Evolutionary conservation across 1,139 yeast genomes (phyloP).

Genomic region (Pichia inconspicua): DNA sequence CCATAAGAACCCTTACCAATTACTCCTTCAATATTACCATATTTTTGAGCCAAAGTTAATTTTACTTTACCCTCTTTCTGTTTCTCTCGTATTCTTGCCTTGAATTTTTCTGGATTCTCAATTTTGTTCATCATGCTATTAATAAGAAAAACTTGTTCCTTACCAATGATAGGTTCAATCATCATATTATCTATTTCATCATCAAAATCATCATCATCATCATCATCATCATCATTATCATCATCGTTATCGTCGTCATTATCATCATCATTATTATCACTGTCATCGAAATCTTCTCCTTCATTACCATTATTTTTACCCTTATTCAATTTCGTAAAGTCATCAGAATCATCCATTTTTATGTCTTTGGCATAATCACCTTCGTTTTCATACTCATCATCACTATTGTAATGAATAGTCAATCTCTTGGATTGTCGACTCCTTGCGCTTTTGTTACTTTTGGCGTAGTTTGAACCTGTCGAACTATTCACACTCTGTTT

Average conservation of each 20-base stretch:
- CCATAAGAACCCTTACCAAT: slow-evolving; percentile 71
- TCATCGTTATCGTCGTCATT: slow-evolving; percentile 19
- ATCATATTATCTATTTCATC: slow-evolving; percentile 32
- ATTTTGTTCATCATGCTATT: slow-evolving; percentile 41
- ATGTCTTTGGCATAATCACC: slow-evolving; percentile 18
- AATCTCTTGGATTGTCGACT: slow-evolving; percentile 11
- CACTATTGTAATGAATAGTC: slow-evolving; percentile 12
- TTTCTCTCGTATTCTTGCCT: slow-evolving; percentile 18
- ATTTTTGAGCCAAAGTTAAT: slow-evolving; percentile 34
- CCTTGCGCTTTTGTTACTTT: slow-evolving; percentile 6
- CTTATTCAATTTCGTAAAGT: neutral
- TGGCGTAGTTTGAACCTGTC: slow-evolving; percentile 6
- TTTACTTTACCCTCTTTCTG: slow-evolving; percentile 21
- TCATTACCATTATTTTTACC: slow-evolving; percentile 22
- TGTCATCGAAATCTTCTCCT: slow-evolving; percentile 21
- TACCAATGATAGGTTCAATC: slow-evolving; percentile 49
- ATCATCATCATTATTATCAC: slow-evolving; percentile 19
- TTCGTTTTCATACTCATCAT: slow-evolving; percentile 28
- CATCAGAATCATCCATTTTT: slow-evolving; percentile 3
- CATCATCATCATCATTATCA: slow-evolving; percentile 26
- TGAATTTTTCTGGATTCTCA: slow-evolving; percentile 25
- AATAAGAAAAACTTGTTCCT: slow-evolving; percentile 45
- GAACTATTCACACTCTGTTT: slow-evolving; percentile 10
- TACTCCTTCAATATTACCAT: slow-evolving; percentile 54
- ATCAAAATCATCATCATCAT: slow-evolving; percentile 26